Evolutionary conservation across 148 eudicot genomes (phyloP).

Genomic region (Chenopodium suecicum): DNA sequence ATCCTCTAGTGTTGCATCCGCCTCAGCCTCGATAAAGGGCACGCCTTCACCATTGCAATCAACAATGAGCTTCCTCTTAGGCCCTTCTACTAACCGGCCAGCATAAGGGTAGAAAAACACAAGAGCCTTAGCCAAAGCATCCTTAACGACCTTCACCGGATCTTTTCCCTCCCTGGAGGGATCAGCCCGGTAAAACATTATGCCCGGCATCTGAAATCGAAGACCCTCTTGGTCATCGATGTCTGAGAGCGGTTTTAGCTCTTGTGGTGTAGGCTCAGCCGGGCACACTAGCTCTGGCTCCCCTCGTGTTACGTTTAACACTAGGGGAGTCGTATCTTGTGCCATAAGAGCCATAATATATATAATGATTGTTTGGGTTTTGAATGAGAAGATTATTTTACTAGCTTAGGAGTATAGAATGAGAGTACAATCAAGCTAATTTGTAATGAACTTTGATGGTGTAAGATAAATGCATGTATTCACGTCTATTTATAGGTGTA

Average conservation of each 20-base stretch:
- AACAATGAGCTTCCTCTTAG: slow-evolving; percentile 15
- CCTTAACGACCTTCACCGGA: slow-evolving; percentile 22
- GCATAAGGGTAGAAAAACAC: slow-evolving; percentile 29
- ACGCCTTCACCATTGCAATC: slow-evolving; percentile 23
- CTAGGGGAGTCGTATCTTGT: background rate
- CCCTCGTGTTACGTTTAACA: slow-evolving; percentile 15
- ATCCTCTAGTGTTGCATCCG: slow-evolving; percentile 21
- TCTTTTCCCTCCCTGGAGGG: slow-evolving; percentile 8
- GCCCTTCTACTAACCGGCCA: slow-evolving; percentile 18
- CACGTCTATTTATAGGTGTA: no score
- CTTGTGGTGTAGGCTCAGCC: slow-evolving; percentile 21
- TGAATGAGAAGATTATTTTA: background rate
- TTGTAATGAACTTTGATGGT: background rate
- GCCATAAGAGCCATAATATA: slow-evolving; percentile 8
- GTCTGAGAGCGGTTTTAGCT: slow-evolving; percentile 24
- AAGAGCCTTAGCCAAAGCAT: slow-evolving; percentile 23
- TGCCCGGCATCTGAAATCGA: slow-evolving; percentile 21
- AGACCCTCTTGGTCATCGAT: slow-evolving; percentile 31
- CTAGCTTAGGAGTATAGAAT: no score
- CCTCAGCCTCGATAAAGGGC: slow-evolving; percentile 22
- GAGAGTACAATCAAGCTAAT: no score
- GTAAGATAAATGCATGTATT: background rate
- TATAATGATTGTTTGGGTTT: no score
- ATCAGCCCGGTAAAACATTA: slow-evolving; percentile 21
- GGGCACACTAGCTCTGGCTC: slow-evolving; percentile 19